These are phyloP conservation scores for Dipteronia dyeriana DNA, from an alignment of 345 rosid species.

Conservation along the genomic window DNA sequence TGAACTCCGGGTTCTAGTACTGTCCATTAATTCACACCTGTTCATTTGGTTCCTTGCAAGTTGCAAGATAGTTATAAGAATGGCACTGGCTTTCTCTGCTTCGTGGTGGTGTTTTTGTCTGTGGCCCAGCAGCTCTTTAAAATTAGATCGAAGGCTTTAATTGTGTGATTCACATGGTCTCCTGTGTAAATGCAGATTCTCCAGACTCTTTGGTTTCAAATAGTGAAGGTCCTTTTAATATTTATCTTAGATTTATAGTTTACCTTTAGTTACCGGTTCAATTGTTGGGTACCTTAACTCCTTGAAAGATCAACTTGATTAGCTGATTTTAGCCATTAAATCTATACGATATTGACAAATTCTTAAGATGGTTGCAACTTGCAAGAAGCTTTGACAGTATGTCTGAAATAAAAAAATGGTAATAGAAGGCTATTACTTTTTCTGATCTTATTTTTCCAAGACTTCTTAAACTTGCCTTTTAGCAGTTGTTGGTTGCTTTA, in stretches of 20 bases:
- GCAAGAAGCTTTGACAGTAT: background rate
- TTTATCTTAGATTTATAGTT: background rate
- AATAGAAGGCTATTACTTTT: background rate
- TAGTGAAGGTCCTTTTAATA: background rate
- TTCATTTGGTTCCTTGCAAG: background rate
- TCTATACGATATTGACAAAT: background rate
- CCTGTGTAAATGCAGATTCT: background rate
- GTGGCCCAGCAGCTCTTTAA: background rate
- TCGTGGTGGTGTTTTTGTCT: background rate
- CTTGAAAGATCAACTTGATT: background rate
- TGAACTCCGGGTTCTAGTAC: too few relatives aligned
- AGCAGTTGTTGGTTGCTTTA: background rate
- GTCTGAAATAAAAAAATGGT: background rate
- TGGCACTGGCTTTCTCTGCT: background rate
- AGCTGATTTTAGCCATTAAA: background rate
- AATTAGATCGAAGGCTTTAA: background rate
- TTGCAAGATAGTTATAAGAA: background rate
- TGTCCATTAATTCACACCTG: background rate
- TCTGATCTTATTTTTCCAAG: slow-evolving; percentile 5
- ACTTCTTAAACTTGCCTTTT: background rate
- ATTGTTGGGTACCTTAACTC: background rate
- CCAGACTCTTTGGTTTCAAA: background rate
- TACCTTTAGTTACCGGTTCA: background rate
- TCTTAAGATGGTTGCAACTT: background rate
- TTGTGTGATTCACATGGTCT: background rate